A percentile compares a stretch with the other conserved stretches of the same genome.
Conservation (phyloP, 2,329 filamentous ascomycete species). For the Aspergillus vadensis region DNA sequence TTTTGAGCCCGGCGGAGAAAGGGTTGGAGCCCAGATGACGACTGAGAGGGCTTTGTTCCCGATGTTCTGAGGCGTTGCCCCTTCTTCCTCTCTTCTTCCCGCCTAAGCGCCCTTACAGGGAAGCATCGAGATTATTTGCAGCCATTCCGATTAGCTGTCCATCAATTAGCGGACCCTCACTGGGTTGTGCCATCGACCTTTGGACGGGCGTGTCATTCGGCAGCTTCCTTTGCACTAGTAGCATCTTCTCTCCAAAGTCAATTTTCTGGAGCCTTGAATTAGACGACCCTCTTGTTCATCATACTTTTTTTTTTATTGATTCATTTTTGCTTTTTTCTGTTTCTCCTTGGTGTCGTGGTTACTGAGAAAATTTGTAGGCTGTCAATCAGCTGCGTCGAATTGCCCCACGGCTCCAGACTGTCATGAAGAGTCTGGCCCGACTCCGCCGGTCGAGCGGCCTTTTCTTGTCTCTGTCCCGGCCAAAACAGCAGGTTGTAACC, state of each 20-base stretch:
- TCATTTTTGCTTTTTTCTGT: neutral
- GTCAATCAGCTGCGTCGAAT: neutral
- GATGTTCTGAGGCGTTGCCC: neutral
- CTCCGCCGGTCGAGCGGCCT: neutral
- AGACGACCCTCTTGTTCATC: neutral
- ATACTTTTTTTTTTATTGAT: neutral
- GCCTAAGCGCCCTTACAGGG: neutral
- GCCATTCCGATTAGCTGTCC: neutral
- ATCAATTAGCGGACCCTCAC: neutral
- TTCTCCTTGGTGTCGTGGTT: neutral
- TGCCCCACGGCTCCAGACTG: neutral
- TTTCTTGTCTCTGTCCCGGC: neutral
- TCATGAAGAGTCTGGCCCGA: neutral
- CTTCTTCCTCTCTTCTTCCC: neutral
- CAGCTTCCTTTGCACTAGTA: conserved; percentile 4
- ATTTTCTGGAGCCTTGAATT: neutral
- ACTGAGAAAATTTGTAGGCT: neutral
- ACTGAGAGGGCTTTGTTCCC: neutral
- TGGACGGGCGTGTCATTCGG: conserved; percentile 4
- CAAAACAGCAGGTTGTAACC: neutral
- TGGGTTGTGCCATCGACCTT: neutral
- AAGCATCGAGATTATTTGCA: neutral
- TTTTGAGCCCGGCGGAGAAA: conserved; percentile 1
- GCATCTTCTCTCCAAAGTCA: conserved; percentile 1
- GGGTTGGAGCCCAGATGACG: neutral